These are phyloP conservation scores for Boletus sp. DNA, from an alignment of 768 basidiomycete genomes.

Conservation along the genomic window DNA sequence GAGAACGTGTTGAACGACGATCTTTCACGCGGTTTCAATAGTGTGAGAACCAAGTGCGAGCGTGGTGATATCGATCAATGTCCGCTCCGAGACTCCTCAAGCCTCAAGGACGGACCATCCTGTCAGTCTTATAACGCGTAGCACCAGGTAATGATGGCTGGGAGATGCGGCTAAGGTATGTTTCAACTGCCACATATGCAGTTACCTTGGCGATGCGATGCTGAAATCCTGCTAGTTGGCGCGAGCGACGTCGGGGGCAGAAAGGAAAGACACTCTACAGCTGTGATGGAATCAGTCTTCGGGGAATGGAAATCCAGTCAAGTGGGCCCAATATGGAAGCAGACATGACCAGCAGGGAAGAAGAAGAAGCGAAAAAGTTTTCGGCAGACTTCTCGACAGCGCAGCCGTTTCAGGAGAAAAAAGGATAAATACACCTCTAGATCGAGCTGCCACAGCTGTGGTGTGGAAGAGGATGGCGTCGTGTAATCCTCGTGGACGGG, in stretches of 20 bases:
- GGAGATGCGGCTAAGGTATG: not conserved
- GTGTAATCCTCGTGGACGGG: constrained; percentile 18
- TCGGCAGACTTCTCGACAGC: not conserved
- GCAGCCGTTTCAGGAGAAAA: not conserved
- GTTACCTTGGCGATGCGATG: not conserved
- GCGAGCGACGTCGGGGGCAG: not conserved
- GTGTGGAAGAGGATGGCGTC: constrained; percentile 5
- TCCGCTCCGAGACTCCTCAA: not conserved
- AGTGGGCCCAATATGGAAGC: not conserved
- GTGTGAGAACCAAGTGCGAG: not conserved
- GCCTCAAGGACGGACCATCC: constrained; percentile 6
- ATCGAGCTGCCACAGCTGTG: not conserved
- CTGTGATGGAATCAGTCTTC: too few species aligned
- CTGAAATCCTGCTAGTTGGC: not conserved
- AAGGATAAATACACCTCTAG: not conserved
- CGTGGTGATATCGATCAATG: not conserved
- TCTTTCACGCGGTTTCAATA: not conserved
- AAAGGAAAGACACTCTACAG: not conserved
- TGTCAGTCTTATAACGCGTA: not conserved
- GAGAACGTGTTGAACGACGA: not conserved
- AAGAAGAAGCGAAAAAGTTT: not conserved
- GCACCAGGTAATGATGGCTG: not conserved
- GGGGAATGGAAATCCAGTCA: too few species aligned
- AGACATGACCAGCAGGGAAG: not conserved
- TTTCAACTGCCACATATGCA: not conserved